Percentiles rank a stretch among this genome's conserved stretches.
Conservation (phyloP, 805 yeast genomes). For the Yarrowia sp. region DNA sequence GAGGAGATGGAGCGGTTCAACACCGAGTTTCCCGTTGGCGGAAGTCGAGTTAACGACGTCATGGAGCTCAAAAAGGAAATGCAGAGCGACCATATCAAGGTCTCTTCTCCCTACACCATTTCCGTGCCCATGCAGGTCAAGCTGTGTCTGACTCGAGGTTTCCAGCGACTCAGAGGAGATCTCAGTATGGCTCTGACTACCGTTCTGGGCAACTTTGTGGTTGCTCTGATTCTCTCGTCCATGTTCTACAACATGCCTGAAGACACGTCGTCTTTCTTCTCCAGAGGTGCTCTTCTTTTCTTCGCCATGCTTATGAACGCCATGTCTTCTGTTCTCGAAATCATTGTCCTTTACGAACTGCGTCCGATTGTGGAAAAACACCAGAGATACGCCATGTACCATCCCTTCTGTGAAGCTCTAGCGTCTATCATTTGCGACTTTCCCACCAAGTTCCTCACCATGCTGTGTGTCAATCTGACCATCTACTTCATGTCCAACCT, state of each 20-base stretch:
- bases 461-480: slow-evolving; percentile 48
- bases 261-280: slow-evolving; percentile 51
- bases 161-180: slow-evolving; percentile 54
- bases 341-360: slow-evolving; percentile 44
- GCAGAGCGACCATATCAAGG: slow-evolving; percentile 38
- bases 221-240: slow-evolving; percentile 57
- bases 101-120: slow-evolving; percentile 43
- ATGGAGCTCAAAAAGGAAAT: slow-evolving; percentile 34
- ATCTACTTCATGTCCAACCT: slow-evolving; percentile 55
- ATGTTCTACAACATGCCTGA: slow-evolving; percentile 51
- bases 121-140: slow-evolving; percentile 46
- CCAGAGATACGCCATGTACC: slow-evolving; percentile 54
- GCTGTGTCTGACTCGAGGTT: slow-evolving; percentile 48
- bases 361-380: slow-evolving; percentile 60
- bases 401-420: slow-evolving; percentile 61
- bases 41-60: slow-evolving; percentile 32
- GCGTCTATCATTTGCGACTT: slow-evolving; percentile 59
- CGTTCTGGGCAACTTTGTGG: slow-evolving; percentile 46
- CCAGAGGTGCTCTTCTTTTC: slow-evolving; percentile 62
- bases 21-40: slow-evolving; percentile 31
- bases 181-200: slow-evolving; percentile 45
- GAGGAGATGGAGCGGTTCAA: slow-evolving; percentile 44
- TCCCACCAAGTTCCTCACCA: slow-evolving; percentile 43
- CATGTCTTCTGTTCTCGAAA: slow-evolving; percentile 46
- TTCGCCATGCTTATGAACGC: slow-evolving; percentile 49